Evolutionary conservation across 352 stramenopile genomes (phyloP), one percentile per base, ranked within the genome.

Genomic region (Saprolegnia diclina): DNA sequence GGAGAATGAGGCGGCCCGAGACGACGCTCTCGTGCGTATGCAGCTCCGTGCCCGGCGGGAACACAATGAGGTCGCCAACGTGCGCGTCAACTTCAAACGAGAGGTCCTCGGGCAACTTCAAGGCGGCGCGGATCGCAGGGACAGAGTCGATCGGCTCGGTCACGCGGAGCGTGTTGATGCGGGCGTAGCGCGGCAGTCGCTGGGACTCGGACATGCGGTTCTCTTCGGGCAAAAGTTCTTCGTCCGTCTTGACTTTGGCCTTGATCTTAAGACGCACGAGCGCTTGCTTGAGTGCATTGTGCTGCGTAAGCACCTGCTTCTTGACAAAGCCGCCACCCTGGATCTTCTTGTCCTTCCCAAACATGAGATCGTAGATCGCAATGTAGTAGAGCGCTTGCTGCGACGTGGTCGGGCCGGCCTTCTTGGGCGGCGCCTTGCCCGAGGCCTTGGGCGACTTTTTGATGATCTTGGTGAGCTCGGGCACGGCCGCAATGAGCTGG

Each of bases 91-190:
- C 62, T 76, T 89, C 87, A 40, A 87, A 59, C 24, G 37, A 52
- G 0, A 52, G 13, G 19, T 76, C 80, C 22, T 65, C 64, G 5
- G 74, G 53, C 56, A 79, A 89, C 46, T 88, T 74, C 29, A 71
- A 55, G 22, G 73, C 76, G 59, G 91, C 90, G 44, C 73, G 68
- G 18, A 76, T 65, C 19, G 74, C 74, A 37, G 89, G 78, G 24
- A 64, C 5, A 35, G 67, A 54, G 46, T 76, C 72, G 16, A 74
- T 66, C 21, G 75, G 74, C 40, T 90, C 79, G n/a, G 78, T 82
- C 2, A 72, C 35, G 57, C 84, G 77, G 19, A 98, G 72, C 26
- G 88, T 95, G 79, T 99, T 99, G 37, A 98, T 81, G 45, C 96
- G 92, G 65, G 97, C 90, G 67, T 98, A 98, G 1, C 88, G 82